These are phyloP conservation scores for Metschnikowia orientalis DNA, from an alignment of 805 yeast genomes.

Conservation along the genomic window DNA sequence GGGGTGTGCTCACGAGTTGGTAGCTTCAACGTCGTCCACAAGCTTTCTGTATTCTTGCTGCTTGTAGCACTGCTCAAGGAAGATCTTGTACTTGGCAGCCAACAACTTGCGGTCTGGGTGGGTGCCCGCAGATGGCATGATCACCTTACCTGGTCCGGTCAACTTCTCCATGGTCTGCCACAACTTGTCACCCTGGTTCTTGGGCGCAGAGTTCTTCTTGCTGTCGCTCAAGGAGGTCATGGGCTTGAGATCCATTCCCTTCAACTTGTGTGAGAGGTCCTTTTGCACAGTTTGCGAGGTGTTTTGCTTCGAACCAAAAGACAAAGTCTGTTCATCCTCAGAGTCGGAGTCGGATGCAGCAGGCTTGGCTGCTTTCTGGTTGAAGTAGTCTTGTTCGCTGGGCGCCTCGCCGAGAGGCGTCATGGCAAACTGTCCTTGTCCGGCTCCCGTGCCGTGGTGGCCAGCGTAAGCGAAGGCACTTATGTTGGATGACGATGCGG, in stretches of 20 bases:
- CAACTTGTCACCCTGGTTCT: slow-evolving; percentile 50
- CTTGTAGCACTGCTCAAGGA: slow-evolving; percentile 79
- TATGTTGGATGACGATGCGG: slow-evolving; percentile 59
- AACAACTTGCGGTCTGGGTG: slow-evolving; percentile 69
- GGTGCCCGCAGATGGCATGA: slow-evolving; percentile 55
- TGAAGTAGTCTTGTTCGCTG: slow-evolving; percentile 34
- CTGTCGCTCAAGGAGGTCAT: slow-evolving; percentile 24
- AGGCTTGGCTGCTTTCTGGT: slow-evolving; percentile 21
- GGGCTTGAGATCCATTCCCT: slow-evolving; percentile 32
- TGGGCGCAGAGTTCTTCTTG: slow-evolving; percentile 19
- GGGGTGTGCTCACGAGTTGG: not conserved
- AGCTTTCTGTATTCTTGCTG: slow-evolving; percentile 72
- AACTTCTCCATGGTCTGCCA: slow-evolving; percentile 86
- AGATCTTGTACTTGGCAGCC: slow-evolving; percentile 75
- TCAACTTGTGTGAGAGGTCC: slow-evolving; percentile 44
- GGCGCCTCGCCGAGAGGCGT: slow-evolving; percentile 38
- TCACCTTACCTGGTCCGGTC: slow-evolving; percentile 79
- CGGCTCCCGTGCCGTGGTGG: slow-evolving; percentile 17
- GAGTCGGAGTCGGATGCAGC: slow-evolving; percentile 27
- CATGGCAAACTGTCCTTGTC: slow-evolving; percentile 29
- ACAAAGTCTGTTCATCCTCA: slow-evolving; percentile 47
- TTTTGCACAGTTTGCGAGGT: slow-evolving; percentile 40
- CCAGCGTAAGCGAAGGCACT: slow-evolving; percentile 44
- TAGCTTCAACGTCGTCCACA: slow-evolving; percentile 50
- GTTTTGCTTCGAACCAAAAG: slow-evolving; percentile 57